A percentile compares a stretch with the other conserved stretches of the same genome.
Evolutionary conservation across 257 asterid species (phyloP).

Genomic region (Buddleja alternifolia): DNA sequence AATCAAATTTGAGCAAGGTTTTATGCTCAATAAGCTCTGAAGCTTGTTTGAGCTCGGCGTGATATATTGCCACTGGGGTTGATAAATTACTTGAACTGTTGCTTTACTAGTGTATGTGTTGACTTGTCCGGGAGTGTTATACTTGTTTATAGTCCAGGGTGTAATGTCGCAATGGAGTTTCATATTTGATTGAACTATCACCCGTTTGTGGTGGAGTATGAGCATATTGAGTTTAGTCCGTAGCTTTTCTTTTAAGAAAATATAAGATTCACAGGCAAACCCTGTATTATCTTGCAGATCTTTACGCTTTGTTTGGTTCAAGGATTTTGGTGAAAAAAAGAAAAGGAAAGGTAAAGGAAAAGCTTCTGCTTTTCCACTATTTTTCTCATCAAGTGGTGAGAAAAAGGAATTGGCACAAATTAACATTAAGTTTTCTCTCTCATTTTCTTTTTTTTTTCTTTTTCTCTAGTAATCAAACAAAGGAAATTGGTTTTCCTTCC

Average conservation of each 20-base stretch:
- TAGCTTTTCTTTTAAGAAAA: neutral
- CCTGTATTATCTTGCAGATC: neutral
- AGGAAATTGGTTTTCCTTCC: neutral
- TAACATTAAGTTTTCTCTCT: too few species aligned
- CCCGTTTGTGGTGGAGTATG: slow-evolving; percentile 9
- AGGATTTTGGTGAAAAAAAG: too few species aligned
- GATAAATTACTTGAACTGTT: slow-evolving; percentile 17
- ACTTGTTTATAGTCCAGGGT: neutral
- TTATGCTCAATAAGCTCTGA: too few species aligned
- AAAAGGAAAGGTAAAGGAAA: too few species aligned
- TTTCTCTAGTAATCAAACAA: too few species aligned
- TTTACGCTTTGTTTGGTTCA: too few species aligned
- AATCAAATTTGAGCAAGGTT: too few species aligned
- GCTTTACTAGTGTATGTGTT: neutral
- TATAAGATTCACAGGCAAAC: slow-evolving; percentile 4
- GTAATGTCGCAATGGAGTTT: slow-evolving; percentile 1
- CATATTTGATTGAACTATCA: neutral
- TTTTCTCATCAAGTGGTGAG: too few species aligned
- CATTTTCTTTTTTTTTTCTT: too few species aligned
- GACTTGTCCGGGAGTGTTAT: slow-evolving; percentile 9
- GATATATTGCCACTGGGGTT: slow-evolving; percentile 3
- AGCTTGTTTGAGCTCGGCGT: too few species aligned
- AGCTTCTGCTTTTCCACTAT: too few species aligned
- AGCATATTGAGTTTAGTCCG: slow-evolving; percentile 12
- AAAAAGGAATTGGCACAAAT: too few species aligned